phyloP scores from a whole-genome alignment of 768 basidiomycete genomes.

The Rhodosporidiobolus sp. region DNA sequence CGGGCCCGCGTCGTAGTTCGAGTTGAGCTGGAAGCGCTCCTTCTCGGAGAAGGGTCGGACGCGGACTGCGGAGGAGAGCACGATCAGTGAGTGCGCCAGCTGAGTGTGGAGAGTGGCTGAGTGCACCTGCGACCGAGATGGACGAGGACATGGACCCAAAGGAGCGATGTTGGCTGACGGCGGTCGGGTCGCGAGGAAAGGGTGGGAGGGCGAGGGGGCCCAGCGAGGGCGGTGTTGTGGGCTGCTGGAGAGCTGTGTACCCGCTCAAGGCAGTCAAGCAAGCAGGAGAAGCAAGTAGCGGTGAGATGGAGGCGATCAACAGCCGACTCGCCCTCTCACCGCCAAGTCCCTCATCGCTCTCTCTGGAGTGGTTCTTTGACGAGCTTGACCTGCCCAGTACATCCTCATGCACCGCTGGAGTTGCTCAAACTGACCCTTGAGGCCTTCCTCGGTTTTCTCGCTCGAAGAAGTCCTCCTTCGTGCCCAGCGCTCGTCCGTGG shows the following conservation, averaged over 20 bases:
- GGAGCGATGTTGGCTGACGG: slow-evolving; percentile 5
- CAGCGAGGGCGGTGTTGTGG: not conserved
- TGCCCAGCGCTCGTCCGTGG: too few relatives aligned
- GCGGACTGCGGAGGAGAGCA: slow-evolving; percentile 20
- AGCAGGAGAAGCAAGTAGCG: too few relatives aligned
- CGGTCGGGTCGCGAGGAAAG: not conserved
- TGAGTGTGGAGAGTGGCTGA: not conserved
- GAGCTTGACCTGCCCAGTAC: too few relatives aligned
- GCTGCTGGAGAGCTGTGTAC: not conserved
- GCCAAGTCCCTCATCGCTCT: too few relatives aligned
- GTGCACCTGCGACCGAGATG: slow-evolving; percentile 35
- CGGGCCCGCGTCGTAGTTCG: slow-evolving; percentile 24
- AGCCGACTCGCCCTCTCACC: too few relatives aligned
- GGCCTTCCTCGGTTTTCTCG: too few relatives aligned
- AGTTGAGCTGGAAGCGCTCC: slow-evolving; percentile 29
- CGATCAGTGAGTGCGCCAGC: not conserved
- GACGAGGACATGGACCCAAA: slow-evolving; percentile 14
- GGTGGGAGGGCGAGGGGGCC: not conserved
- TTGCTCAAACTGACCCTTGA: too few relatives aligned
- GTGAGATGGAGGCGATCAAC: too few relatives aligned
- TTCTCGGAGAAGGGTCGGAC: slow-evolving; percentile 41
- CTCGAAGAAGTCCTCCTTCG: too few relatives aligned
- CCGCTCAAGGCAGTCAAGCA: too few relatives aligned
- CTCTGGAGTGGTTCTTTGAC: too few relatives aligned
- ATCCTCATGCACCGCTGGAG: too few relatives aligned